Percentiles rank a stretch among this genome's conserved stretches.
phyloP scores from a whole-genome alignment of 805 yeast species.

The Saturnispora galanensis region DNA sequence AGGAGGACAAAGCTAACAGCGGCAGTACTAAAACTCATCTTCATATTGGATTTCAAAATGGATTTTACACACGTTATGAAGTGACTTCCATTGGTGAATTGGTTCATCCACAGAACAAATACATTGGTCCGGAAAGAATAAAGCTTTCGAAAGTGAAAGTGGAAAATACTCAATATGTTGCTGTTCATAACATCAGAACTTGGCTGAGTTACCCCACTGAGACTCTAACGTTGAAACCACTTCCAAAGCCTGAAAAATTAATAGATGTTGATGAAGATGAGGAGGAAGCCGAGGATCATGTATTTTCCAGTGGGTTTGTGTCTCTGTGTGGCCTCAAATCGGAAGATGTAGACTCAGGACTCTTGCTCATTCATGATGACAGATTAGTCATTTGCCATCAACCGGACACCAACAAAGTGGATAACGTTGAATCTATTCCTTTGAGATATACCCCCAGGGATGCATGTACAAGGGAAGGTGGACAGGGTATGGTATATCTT shows the following conservation, averaged over 20 bases:
- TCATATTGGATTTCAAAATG: slow-evolving; percentile 79
- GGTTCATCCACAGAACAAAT: slow-evolving; percentile 55
- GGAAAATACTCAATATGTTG: slow-evolving; percentile 27
- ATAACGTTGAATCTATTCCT: slow-evolving; percentile 29
- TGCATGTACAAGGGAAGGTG: slow-evolving; percentile 22
- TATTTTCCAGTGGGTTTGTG: slow-evolving; percentile 20
- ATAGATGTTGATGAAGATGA: slow-evolving; percentile 17
- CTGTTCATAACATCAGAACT: slow-evolving; percentile 44
- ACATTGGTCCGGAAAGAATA: slow-evolving; percentile 63
- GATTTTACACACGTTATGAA: slow-evolving; percentile 59
- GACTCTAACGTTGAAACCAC: slow-evolving; percentile 35
- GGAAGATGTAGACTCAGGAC: slow-evolving; percentile 52
- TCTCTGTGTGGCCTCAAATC: slow-evolving; percentile 44
- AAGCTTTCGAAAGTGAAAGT: slow-evolving; percentile 31
- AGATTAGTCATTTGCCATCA: slow-evolving; percentile 44
- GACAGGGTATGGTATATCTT: slow-evolving; percentile 27
- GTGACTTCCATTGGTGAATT: slow-evolving; percentile 57
- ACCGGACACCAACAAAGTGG: slow-evolving; percentile 16
- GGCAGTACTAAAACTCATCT: slow-evolving; percentile 27
- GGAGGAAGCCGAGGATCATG: not conserved
- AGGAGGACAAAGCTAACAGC: slow-evolving; percentile 9
- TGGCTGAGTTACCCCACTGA: slow-evolving; percentile 42
- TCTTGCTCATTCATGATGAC: slow-evolving; percentile 49
- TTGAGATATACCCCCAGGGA: slow-evolving; percentile 44
- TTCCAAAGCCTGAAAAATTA: slow-evolving; percentile 35